Evolutionary conservation across 1,284 basidiomycete genomes (phyloP).

Genomic region (Cerioporus squamosus): DNA sequence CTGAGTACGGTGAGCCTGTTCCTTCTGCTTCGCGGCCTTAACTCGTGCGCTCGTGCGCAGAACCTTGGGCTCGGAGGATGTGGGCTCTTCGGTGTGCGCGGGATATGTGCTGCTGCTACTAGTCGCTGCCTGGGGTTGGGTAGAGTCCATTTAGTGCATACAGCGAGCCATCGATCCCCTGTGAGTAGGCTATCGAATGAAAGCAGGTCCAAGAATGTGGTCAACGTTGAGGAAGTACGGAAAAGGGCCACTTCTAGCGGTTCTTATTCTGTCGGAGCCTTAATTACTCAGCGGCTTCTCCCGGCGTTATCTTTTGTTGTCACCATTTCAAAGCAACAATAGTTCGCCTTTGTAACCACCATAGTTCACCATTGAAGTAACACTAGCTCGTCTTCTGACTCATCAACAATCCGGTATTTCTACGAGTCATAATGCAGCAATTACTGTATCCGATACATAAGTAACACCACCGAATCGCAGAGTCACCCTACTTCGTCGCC

Average conservation of each 20-base stretch:
- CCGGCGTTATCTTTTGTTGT: neutral
- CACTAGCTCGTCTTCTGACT: too few species aligned
- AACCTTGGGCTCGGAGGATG: constrained; percentile 46
- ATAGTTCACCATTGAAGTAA: too few species aligned
- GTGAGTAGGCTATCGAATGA: constrained; percentile 32
- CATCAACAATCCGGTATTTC: too few species aligned
- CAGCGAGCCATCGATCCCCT: constrained; percentile 79
- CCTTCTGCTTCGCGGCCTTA: constrained; percentile 74
- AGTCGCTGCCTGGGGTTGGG: constrained; percentile 69
- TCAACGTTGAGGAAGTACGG: constrained; percentile 16
- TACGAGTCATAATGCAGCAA: neutral
- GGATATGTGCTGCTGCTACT: constrained; percentile 54
- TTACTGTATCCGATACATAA: neutral
- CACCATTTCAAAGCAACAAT: too few species aligned
- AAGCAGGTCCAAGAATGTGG: constrained; percentile 21
- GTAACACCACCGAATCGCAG: neutral
- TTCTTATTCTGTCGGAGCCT: constrained; percentile 17
- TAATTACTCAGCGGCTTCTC: constrained; percentile 21
- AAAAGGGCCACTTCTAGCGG: constrained; percentile 18
- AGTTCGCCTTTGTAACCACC: neutral
- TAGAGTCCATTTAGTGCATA: constrained; percentile 86
- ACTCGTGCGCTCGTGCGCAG: constrained; percentile 77
- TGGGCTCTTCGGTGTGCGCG: constrained; percentile 32
- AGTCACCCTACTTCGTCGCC: constrained; percentile 43
- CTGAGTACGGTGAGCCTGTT: constrained; percentile 46